phyloP scores from a whole-genome alignment of 306 rosid species.

The Corylus heterophylla region DNA sequence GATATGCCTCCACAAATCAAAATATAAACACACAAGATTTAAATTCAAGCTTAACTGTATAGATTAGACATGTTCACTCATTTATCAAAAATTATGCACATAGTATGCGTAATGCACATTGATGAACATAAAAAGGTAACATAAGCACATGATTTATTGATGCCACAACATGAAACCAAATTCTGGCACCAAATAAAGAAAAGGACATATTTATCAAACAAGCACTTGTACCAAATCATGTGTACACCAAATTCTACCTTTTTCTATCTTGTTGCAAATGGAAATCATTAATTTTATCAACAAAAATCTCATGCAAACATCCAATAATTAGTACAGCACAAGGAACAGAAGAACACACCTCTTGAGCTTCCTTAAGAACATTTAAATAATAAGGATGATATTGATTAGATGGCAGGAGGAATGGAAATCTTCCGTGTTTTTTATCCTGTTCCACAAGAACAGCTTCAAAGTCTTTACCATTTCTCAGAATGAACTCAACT shows the following conservation, averaged over 20 bases:
- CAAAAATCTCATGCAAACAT: conserved; percentile 17
- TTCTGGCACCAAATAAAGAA: not conserved
- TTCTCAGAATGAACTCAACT: conserved; percentile 71
- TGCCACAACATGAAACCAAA: not conserved
- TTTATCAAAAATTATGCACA: not conserved
- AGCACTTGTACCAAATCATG: not conserved
- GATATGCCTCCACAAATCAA: not conserved
- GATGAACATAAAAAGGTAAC: not conserved
- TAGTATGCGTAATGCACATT: not conserved
- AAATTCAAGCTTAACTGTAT: not conserved
- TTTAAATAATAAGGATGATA: conserved; percentile 72
- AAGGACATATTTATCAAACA: not conserved
- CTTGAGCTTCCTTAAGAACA: conserved; percentile 56
- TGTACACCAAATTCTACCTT: not conserved
- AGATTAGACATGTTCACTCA: not conserved
- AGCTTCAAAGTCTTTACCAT: conserved; percentile 76
- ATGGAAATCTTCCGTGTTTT: conserved; percentile 75
- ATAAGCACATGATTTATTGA: not conserved
- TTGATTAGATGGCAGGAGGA: conserved; percentile 71
- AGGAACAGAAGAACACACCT: conserved; percentile 48
- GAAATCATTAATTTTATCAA: not conserved
- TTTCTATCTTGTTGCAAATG: not conserved
- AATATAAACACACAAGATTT: not conserved
- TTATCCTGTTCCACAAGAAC: conserved; percentile 79
- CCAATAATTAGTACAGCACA: not conserved